Percentiles rank a stretch among this genome's conserved stretches.
phyloP scores from a whole-genome alignment of 805 yeast species.

The Huiozyma naganishii region DNA sequence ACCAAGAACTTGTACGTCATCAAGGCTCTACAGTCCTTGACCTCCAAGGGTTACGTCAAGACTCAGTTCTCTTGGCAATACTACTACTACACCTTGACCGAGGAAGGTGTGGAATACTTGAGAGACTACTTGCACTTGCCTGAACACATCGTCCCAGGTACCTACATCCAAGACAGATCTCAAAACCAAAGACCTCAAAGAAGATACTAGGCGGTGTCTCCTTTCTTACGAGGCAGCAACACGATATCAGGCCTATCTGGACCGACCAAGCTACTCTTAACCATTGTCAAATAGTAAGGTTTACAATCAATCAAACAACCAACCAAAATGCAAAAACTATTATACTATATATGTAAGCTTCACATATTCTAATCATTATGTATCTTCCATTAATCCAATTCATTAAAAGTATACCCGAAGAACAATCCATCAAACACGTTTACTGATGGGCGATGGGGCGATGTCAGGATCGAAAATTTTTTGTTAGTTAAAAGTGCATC shows the following conservation, averaged over 20 bases:
- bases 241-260: too few species aligned
- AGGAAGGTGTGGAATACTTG: conserved; percentile 97
- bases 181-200: conserved; percentile 60
- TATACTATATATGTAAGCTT: too few species aligned
- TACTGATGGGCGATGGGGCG: too few species aligned
- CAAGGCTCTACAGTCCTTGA: conserved; percentile 98
- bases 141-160: conserved; percentile 96
- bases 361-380: too few species aligned
- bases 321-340: neutral
- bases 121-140: conserved; percentile 98
- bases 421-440: too few species aligned
- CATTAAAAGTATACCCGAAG: too few species aligned
- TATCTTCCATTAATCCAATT: too few species aligned
- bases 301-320: neutral
- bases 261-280: too few species aligned
- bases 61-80: conserved; percentile 99
- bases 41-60: conserved; percentile 98
- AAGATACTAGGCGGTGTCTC: conserved; percentile 24
- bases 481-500: too few species aligned
- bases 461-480: too few species aligned
- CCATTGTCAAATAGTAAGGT: neutral
- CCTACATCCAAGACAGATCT: conserved; percentile 91
- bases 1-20: conserved; percentile 95
- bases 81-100: conserved; percentile 99
- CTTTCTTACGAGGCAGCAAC: too few species aligned